Percentiles rank a stretch among this genome's conserved stretches.
phyloP scores from a whole-genome alignment of 2,329 filamentous ascomycete genomes.

The Karstenula rhodostoma region DNA sequence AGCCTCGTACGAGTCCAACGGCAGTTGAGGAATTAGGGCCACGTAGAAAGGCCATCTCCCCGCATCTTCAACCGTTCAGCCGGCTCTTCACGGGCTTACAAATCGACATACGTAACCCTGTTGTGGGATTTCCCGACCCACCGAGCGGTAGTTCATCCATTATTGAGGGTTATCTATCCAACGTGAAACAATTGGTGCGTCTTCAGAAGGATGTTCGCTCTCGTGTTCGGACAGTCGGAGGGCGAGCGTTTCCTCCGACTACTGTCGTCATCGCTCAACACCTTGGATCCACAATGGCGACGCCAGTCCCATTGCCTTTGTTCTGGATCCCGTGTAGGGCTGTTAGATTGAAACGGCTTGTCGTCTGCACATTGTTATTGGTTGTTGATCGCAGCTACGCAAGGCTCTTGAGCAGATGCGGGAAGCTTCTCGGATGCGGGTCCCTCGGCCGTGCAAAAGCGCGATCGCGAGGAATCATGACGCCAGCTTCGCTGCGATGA shows the following conservation, averaged over 20 bases:
- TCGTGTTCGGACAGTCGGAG: background rate
- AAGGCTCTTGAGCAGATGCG: background rate
- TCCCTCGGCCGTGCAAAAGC: constrained; percentile 6
- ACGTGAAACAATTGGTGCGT: background rate
- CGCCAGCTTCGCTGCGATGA: background rate
- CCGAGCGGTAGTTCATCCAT: no score
- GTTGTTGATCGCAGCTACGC: background rate
- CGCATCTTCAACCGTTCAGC: no score
- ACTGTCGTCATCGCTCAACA: background rate
- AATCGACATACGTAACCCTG: no score
- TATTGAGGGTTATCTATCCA: no score
- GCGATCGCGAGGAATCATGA: constrained; percentile 5
- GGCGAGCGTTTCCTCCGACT: background rate
- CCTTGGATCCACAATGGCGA: background rate
- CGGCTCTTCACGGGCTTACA: no score
- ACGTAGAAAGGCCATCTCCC: no score
- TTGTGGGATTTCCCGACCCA: no score
- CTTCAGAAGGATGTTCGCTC: background rate
- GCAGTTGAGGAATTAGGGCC: no score
- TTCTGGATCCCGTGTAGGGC: background rate
- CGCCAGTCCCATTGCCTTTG: background rate
- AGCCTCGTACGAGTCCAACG: no score
- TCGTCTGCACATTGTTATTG: background rate
- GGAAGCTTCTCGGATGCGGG: background rate
- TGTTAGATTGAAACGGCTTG: background rate